phyloP scores from a whole-genome alignment of 164 flowering plant species.

The Aristolochia contorta region DNA sequence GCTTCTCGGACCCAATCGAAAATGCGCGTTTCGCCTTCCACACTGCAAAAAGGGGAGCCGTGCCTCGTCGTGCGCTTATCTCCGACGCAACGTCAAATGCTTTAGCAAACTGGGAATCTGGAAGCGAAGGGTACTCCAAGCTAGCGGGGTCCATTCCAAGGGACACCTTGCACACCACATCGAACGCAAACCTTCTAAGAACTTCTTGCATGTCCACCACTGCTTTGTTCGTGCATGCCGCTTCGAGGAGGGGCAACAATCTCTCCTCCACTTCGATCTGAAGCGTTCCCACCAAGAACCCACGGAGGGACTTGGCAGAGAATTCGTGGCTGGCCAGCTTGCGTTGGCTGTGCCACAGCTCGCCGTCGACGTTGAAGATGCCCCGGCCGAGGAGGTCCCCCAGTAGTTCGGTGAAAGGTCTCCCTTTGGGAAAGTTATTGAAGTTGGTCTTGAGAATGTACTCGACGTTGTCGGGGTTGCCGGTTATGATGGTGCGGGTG shows the following conservation, averaged over 20 bases:
- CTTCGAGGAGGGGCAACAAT: slow-evolving; percentile 38
- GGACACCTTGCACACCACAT: slow-evolving; percentile 40
- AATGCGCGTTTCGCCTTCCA: slow-evolving; percentile 52
- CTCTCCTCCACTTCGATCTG: slow-evolving; percentile 33
- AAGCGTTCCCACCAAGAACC: slow-evolving; percentile 26
- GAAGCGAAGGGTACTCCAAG: too few relatives aligned
- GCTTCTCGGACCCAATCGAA: slow-evolving; percentile 40
- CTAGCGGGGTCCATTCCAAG: slow-evolving; percentile 43
- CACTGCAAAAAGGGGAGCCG: slow-evolving; percentile 27
- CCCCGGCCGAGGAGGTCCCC: slow-evolving; percentile 67
- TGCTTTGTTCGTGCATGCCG: slow-evolving; percentile 11
- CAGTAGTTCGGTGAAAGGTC: slow-evolving; percentile 52
- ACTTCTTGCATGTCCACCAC: slow-evolving; percentile 35
- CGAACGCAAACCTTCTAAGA: slow-evolving; percentile 45
- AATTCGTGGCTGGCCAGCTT: slow-evolving; percentile 62
- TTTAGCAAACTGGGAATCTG: too few relatives aligned
- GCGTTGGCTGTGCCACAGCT: slow-evolving; percentile 43
- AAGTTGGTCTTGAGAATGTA: slow-evolving; percentile 56
- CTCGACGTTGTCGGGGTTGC: slow-evolving; percentile 61
- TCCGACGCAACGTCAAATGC: slow-evolving; percentile 54
- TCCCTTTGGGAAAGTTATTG: slow-evolving; percentile 59
- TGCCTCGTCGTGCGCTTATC: slow-evolving; percentile 41
- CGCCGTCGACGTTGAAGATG: slow-evolving; percentile 70
- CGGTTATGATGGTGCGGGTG: slow-evolving; percentile 41
- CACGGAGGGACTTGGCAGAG: slow-evolving; percentile 34